Conservation (phyloP, 768 basidiomycete genomes). For the Hericium erinaceus region DNA sequence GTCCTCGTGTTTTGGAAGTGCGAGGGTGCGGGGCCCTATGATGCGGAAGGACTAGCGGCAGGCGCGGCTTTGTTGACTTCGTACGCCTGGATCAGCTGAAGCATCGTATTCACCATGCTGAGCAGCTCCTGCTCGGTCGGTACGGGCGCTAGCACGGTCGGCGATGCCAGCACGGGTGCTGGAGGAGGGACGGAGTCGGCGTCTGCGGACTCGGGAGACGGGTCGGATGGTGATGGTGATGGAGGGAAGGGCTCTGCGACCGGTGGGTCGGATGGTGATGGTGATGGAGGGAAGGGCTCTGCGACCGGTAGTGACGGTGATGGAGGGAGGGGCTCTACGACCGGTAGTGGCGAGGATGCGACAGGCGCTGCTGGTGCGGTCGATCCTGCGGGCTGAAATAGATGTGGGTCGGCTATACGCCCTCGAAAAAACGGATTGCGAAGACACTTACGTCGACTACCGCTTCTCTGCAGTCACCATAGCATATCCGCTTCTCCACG, state of each 20-base stretch:
- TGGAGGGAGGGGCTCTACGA: too few species aligned
- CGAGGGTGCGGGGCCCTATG: background rate
- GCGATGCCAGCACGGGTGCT: too few species aligned
- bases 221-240: background rate
- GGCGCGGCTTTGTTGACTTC: background rate
- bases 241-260: background rate
- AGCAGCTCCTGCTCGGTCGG: background rate
- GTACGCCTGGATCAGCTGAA: background rate
- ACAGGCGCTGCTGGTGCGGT: too few species aligned
- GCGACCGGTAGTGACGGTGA: background rate
- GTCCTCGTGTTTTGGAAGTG: background rate
- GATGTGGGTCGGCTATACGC: background rate
- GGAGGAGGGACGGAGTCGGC: background rate
- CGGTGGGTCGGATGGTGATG: background rate
- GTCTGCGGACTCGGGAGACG: background rate
- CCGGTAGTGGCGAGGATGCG: background rate
- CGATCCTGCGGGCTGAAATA: background rate
- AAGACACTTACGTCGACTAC: background rate
- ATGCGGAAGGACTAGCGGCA: background rate
- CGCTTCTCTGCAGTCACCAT: background rate
- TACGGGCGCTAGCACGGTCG: background rate
- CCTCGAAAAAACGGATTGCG: background rate
- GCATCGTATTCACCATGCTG: background rate
- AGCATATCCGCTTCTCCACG: background rate
- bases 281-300: background rate